phyloP scores from a whole-genome alignment of 352 stramenopile species.

The Phytopythium kandeliae region DNA sequence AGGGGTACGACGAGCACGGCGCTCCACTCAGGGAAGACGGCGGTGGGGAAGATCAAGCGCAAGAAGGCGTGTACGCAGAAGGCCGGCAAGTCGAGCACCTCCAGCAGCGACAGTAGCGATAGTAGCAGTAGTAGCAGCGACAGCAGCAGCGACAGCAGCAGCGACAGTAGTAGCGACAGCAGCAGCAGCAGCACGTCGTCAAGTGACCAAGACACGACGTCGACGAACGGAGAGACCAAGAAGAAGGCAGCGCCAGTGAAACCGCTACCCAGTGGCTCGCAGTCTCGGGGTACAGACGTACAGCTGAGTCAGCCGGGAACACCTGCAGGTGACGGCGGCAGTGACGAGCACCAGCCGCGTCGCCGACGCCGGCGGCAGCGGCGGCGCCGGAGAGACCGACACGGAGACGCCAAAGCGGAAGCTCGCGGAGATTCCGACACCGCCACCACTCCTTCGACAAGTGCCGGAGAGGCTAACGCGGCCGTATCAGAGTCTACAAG shows the following conservation, averaged over 20 bases:
- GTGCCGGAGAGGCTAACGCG: neutral
- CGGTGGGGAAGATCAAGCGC: constrained; percentile 4
- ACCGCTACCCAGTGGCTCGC: neutral
- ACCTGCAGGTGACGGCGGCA: neutral
- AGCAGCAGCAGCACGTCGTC: constrained; percentile 15
- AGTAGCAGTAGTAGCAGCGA: constrained; percentile 12
- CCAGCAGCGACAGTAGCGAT: neutral
- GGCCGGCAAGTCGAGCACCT: neutral
- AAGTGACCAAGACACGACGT: neutral
- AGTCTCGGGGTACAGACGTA: too few relatives aligned
- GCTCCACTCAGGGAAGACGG: too few relatives aligned
- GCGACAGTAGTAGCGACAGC: constrained; percentile 8
- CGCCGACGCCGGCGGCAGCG: neutral
- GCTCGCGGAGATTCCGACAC: too few relatives aligned
- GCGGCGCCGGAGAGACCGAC: neutral
- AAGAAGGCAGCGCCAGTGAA: neutral
- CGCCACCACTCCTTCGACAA: too few relatives aligned
- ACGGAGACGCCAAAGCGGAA: neutral
- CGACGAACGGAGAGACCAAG: neutral
- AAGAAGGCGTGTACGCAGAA: neutral
- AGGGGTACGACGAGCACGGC: too few relatives aligned
- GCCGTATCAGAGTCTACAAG: neutral
- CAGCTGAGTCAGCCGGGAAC: neutral
- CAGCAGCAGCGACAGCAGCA: constrained; percentile 10
- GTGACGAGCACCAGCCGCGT: neutral